Conservation (phyloP, 768 basidiomycete species). For the Lactarius deliciosus region DNA sequence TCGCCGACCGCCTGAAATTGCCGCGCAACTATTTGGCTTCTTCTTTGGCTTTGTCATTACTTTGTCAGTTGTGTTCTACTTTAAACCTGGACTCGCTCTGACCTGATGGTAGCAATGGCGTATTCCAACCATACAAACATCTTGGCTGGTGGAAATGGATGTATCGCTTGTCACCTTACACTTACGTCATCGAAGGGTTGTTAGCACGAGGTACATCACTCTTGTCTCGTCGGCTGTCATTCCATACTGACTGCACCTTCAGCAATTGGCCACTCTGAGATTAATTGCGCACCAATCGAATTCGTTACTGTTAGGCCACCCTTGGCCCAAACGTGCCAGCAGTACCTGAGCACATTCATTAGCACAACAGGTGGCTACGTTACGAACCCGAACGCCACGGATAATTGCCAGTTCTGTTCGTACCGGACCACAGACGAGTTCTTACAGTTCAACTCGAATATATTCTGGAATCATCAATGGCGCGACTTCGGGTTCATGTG, state of each 20-base stretch:
- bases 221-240: background rate
- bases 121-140: conserved; percentile 46
- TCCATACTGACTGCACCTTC: conserved; percentile 9
- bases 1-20: conserved; percentile 43
- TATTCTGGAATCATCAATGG: conserved; percentile 54
- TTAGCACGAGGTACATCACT: conserved; percentile 44
- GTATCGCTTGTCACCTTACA: conserved; percentile 38
- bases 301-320: conserved; percentile 53
- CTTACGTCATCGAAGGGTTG: conserved; percentile 43
- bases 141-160: conserved; percentile 49
- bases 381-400: conserved; percentile 40
- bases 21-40: conserved; percentile 40
- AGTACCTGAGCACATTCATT: conserved; percentile 48
- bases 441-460: conserved; percentile 56
- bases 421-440: conserved; percentile 57
- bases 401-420: conserved; percentile 54
- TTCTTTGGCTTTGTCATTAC: conserved; percentile 43
- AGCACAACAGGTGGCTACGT: conserved; percentile 47
- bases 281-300: conserved; percentile 61
- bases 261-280: conserved; percentile 51
- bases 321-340: conserved; percentile 45
- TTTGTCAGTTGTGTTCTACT: conserved; percentile 38
- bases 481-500: conserved; percentile 48
- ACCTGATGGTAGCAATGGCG: conserved; percentile 41
- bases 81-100: background rate